Conservation (phyloP, 2,329 filamentous ascomycete species). For the Phialocephala sp. region DNA sequence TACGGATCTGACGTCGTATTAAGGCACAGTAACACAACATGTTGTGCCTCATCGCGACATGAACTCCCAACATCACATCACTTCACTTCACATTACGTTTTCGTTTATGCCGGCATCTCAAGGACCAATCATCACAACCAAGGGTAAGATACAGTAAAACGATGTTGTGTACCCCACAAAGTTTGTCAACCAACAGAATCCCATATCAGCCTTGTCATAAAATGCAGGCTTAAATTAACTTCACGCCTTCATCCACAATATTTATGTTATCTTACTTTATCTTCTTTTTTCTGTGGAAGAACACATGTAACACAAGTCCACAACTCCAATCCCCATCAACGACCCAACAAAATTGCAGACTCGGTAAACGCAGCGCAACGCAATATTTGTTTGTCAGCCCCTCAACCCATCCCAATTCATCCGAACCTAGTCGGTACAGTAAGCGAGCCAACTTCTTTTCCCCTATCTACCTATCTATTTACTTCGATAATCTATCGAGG, state of each 20-base stretch:
- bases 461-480: not conserved
- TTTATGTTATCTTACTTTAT: not conserved
- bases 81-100: not conserved
- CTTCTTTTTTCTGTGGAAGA: too few species aligned
- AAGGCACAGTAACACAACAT: conserved; percentile 6
- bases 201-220: not conserved
- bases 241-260: not conserved
- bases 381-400: too few species aligned
- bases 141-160: not conserved
- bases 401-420: not conserved
- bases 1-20: not conserved
- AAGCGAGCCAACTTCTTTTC: not conserved
- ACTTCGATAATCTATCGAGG: not conserved
- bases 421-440: not conserved
- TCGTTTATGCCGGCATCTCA: not conserved
- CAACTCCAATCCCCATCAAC: too few species aligned
- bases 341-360: too few species aligned
- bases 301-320: not conserved
- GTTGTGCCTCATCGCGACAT: not conserved
- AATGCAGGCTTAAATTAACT: not conserved
- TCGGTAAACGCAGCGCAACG: too few species aligned
- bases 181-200: not conserved
- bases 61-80: not conserved
- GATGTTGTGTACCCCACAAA: not conserved
- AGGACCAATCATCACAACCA: too few species aligned